Evolutionary conservation across 345 rosid species (phyloP).

Genomic region (Melaleuca alternifolia): DNA sequence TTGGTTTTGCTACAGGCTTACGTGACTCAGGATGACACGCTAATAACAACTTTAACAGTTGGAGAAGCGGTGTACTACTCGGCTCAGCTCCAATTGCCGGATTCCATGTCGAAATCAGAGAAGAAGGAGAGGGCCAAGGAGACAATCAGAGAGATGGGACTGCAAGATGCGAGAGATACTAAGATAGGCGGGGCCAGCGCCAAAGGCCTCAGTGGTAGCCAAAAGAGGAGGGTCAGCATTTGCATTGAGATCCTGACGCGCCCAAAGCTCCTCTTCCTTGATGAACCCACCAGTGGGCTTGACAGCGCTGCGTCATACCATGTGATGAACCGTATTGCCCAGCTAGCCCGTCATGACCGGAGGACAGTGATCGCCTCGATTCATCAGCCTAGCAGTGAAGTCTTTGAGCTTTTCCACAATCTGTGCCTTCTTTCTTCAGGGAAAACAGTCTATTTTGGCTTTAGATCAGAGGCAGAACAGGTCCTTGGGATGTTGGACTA

Average conservation of each 20-base stretch:
- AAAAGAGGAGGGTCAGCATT: constrained; percentile 44
- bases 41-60: not conserved
- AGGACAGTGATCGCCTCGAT: constrained; percentile 33
- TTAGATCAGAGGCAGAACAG: constrained; percentile 14
- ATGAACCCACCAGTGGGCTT: constrained; percentile 42
- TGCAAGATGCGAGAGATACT: constrained; percentile 20
- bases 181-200: constrained; percentile 42
- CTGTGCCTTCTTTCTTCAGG: constrained; percentile 36
- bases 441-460: constrained; percentile 31
- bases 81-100: constrained; percentile 40
- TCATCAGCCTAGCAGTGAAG: constrained; percentile 42
- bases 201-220: constrained; percentile 44
- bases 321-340: constrained; percentile 27
- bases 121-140: constrained; percentile 35
- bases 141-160: constrained; percentile 43
- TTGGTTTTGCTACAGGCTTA: constrained; percentile 1
- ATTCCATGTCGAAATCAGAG: constrained; percentile 23
- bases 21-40: not conserved
- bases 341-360: constrained; percentile 15
- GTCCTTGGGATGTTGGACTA: not conserved
- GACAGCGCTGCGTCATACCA: constrained; percentile 46
- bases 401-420: constrained; percentile 28
- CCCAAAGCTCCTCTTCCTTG: constrained; percentile 38
- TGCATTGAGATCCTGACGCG: constrained; percentile 40
- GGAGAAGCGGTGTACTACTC: constrained; percentile 38